Conservation (phyloP, 2,329 filamentous ascomycete species). For the Trichoderma oligosporum region DNA sequence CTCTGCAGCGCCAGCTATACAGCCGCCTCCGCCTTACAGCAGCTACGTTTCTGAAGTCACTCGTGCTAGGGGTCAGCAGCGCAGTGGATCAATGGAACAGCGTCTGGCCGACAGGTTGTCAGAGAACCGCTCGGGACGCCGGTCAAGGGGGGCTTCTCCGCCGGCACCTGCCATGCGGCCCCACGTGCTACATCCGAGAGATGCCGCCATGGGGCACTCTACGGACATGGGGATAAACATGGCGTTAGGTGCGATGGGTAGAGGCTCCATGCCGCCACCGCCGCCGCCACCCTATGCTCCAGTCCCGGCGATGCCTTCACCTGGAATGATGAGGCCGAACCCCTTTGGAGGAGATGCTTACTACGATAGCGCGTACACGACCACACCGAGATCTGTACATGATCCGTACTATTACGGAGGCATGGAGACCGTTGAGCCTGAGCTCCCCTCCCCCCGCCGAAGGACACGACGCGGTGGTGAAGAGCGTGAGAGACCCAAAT, state of each 20-base stretch:
- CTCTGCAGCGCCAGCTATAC: conserved; percentile 24
- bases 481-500: conserved; percentile 31
- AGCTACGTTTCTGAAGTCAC: conserved; percentile 43
- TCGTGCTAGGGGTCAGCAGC: conserved; percentile 39
- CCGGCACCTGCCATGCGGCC: conserved; percentile 22
- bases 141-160: conserved; percentile 6
- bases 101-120: conserved; percentile 50
- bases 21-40: conserved; percentile 27
- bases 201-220: conserved; percentile 3
- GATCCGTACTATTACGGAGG: conserved; percentile 16
- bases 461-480: conserved; percentile 28
- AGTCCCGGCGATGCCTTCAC: conserved; percentile 31
- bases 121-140: conserved; percentile 37
- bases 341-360: conserved; percentile 29
- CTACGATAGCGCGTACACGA: conserved; percentile 32
- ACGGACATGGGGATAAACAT: conserved; percentile 13
- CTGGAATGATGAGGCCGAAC: conserved; percentile 30
- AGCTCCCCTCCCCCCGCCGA: conserved; percentile 27
- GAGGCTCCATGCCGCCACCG: conserved; percentile 22
- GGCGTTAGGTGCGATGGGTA: conserved; percentile 18
- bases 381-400: conserved; percentile 28
- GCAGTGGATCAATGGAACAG: conserved; percentile 45
- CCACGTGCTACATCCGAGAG: conserved; percentile 18
- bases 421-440: conserved; percentile 23
- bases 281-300: conserved; percentile 33